phyloP scores from a whole-genome alignment of 179 eudicot genomes.

The Heliamphora pulchella region DNA sequence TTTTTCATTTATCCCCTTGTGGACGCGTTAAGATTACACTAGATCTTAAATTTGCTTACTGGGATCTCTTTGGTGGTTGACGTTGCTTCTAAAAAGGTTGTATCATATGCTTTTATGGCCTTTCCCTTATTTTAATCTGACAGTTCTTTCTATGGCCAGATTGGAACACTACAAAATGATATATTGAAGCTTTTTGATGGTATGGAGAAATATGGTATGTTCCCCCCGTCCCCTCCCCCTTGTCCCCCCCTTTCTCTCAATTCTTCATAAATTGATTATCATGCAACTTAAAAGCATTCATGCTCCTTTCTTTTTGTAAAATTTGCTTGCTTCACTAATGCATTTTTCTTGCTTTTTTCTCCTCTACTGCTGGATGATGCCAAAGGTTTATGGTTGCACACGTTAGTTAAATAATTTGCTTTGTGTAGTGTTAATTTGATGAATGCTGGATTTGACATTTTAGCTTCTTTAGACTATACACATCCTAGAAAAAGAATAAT shows the following conservation, averaged over 20 bases:
- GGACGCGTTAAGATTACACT: background rate
- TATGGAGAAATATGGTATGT: conserved; percentile 9
- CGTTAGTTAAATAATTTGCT: background rate
- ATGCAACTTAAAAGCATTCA: background rate
- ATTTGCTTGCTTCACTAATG: background rate
- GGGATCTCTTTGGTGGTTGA: background rate
- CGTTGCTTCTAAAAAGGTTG: background rate
- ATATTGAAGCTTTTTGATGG: conserved; percentile 13
- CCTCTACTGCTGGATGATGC: background rate
- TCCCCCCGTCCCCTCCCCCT: no score
- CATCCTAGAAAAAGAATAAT: background rate
- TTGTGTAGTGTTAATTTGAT: background rate
- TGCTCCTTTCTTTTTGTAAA: background rate
- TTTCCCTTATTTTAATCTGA: conserved; percentile 7
- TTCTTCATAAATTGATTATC: background rate
- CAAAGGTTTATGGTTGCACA: background rate
- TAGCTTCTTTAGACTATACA: background rate
- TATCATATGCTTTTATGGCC: background rate
- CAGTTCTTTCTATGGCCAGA: background rate
- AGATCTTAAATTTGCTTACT: background rate
- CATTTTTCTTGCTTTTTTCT: background rate
- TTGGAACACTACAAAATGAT: conserved; percentile 9
- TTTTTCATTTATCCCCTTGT: background rate
- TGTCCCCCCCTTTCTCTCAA: no score
- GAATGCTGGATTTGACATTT: background rate